Evolutionary conservation across 2,329 filamentous ascomycete species (phyloP).

Genomic region (Fusarium sp.): DNA sequence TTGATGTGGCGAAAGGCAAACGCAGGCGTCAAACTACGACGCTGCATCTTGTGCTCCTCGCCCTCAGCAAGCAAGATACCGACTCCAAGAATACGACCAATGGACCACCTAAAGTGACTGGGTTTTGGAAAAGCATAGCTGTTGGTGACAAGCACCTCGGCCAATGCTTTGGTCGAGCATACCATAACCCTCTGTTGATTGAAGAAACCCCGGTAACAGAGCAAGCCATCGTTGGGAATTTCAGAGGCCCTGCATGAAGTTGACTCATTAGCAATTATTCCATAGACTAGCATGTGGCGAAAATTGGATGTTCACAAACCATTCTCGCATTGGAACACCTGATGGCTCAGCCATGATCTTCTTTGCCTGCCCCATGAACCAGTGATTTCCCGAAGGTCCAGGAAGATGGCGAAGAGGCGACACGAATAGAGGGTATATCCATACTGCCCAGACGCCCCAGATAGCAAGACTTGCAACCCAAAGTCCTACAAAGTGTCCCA

Average conservation of each 20-base stretch:
- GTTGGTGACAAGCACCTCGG: slow-evolving; percentile 75
- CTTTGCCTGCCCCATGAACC: slow-evolving; percentile 60
- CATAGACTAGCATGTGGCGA: background rate
- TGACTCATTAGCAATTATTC: slow-evolving; percentile 30
- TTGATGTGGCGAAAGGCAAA: slow-evolving; percentile 90
- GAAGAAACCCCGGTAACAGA: slow-evolving; percentile 72
- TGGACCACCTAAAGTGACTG: slow-evolving; percentile 59
- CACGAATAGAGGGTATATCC: slow-evolving; percentile 62
- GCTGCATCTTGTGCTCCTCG: slow-evolving; percentile 86
- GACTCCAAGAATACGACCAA: slow-evolving; percentile 74
- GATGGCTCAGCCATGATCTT: slow-evolving; percentile 54
- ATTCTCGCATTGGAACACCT: slow-evolving; percentile 59
- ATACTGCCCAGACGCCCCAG: slow-evolving; percentile 55
- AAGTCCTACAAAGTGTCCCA: slow-evolving; percentile 48
- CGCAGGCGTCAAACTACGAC: slow-evolving; percentile 82
- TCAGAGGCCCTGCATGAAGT: slow-evolving; percentile 63
- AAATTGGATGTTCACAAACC: slow-evolving; percentile 51
- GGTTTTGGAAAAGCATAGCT: slow-evolving; percentile 79
- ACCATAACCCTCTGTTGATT: slow-evolving; percentile 73
- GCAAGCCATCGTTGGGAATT: slow-evolving; percentile 74
- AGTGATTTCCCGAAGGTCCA: slow-evolving; percentile 56
- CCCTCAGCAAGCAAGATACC: slow-evolving; percentile 86
- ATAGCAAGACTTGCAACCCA: slow-evolving; percentile 51
- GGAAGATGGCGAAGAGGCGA: slow-evolving; percentile 63
- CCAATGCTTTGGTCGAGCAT: slow-evolving; percentile 71